These are phyloP conservation scores for Pseudogymnoascus sp. DNA, from an alignment of 2,329 filamentous ascomycete species.

Conservation along the genomic window DNA sequence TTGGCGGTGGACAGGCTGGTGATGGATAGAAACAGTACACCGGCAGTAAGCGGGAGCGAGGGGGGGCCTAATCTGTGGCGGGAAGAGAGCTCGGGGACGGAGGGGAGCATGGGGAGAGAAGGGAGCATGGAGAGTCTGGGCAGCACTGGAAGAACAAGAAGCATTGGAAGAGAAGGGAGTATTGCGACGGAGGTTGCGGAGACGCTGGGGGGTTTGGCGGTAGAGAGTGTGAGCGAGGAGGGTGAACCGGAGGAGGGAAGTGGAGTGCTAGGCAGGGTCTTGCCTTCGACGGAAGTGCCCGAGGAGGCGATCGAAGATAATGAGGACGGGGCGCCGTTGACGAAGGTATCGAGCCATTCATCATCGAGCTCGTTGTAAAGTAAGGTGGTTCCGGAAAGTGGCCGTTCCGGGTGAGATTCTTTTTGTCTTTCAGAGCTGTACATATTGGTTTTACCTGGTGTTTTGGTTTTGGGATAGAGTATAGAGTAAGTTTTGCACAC, in stretches of 20 bases:
- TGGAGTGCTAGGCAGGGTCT: not conserved
- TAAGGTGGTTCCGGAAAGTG: not conserved
- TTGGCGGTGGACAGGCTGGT: not conserved
- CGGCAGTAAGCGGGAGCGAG: too few relatives aligned
- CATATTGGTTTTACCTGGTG: not conserved
- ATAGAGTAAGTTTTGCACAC: constrained; percentile 4
- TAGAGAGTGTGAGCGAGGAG: not conserved
- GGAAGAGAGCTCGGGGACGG: not conserved
- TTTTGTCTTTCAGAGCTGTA: constrained; percentile 2
- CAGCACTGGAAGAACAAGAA: not conserved
- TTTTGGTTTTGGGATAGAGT: not conserved
- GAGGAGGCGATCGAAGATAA: not conserved
- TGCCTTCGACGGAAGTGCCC: not conserved
- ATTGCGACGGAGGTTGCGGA: not conserved
- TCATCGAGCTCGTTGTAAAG: not conserved
- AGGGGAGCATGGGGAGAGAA: not conserved
- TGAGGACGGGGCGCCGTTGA: not conserved
- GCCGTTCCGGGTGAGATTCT: not conserved
- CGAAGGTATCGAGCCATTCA: constrained; percentile 1
- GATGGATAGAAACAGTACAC: not conserved
- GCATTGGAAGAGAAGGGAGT: not conserved
- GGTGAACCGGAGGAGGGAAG: not conserved
- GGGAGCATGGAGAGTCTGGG: not conserved
- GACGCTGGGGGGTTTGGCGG: not conserved
- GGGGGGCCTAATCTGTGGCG: not conserved